phyloP scores from a whole-genome alignment of 2,329 filamentous ascomycete species.

The Blastomyces percursus region DNA sequence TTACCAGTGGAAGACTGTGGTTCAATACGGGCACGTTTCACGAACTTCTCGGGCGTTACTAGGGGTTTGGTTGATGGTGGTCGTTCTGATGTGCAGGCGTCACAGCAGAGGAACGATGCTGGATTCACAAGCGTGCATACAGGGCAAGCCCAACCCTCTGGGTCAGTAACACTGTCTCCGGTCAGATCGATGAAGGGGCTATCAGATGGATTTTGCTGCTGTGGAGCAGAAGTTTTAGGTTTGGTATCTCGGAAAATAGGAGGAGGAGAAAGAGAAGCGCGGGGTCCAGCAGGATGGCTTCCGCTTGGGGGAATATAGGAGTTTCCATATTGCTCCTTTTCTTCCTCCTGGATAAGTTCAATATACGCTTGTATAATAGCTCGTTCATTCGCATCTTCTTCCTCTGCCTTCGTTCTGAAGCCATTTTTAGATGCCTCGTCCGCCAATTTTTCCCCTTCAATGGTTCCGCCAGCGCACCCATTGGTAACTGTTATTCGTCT shows the following conservation, averaged over 20 bases:
- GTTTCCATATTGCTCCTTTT: constrained; percentile 48
- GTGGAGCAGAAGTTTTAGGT: constrained; percentile 7
- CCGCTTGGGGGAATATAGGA: constrained; percentile 44
- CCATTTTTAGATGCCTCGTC: constrained; percentile 59
- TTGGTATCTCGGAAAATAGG: constrained; percentile 23
- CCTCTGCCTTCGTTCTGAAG: constrained; percentile 72
- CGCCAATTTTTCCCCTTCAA: constrained; percentile 54
- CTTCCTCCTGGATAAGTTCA: constrained; percentile 74
- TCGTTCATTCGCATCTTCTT: constrained; percentile 77
- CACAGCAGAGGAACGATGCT: constrained; percentile 48
- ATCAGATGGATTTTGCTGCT: not conserved
- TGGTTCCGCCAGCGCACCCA: constrained; percentile 65
- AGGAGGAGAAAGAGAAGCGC: constrained; percentile 29
- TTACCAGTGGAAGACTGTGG: not conserved
- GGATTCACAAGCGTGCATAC: constrained; percentile 54
- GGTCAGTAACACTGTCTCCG: constrained; percentile 24
- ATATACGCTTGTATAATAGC: constrained; percentile 78
- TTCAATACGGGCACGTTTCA: constrained; percentile 6
- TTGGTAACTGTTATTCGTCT: constrained; percentile 55
- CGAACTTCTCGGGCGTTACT: not conserved
- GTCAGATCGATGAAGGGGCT: constrained; percentile 12
- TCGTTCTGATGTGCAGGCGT: constrained; percentile 48
- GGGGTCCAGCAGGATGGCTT: constrained; percentile 42
- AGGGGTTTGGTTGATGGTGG: constrained; percentile 28
- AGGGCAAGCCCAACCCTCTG: constrained; percentile 46